Evolutionary conservation across 2,329 filamentous ascomycete species (phyloP).

Genomic region (Reticulascus tulasneorum): DNA sequence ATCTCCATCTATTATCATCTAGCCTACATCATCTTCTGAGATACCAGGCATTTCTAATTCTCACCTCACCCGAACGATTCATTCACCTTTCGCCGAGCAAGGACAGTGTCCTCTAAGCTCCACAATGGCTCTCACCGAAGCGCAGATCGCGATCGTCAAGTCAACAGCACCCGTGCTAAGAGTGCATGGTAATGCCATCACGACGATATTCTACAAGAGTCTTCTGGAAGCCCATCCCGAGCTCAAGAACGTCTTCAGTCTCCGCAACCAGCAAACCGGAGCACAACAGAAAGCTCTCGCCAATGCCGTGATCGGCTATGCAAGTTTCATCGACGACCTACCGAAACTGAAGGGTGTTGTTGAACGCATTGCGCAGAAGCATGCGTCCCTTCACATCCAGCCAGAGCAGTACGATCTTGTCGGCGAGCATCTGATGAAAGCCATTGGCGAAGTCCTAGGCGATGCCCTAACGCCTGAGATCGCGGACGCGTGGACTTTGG

Average conservation of each 20-base stretch:
- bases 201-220: slow-evolving; percentile 67
- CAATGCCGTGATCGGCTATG: slow-evolving; percentile 66
- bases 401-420: slow-evolving; percentile 70
- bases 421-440: slow-evolving; percentile 62
- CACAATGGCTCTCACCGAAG: slow-evolving; percentile 50
- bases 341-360: slow-evolving; percentile 50
- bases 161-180: slow-evolving; percentile 70
- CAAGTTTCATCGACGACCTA: slow-evolving; percentile 67
- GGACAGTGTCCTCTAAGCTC: too few relatives aligned
- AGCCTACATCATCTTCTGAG: too few relatives aligned
- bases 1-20: too few relatives aligned
- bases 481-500: slow-evolving; percentile 66
- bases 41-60: too few relatives aligned
- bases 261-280: slow-evolving; percentile 63
- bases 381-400: slow-evolving; percentile 65
- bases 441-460: slow-evolving; percentile 65
- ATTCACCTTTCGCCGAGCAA: too few relatives aligned
- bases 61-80: too few relatives aligned
- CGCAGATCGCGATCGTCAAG: slow-evolving; percentile 70
- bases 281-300: slow-evolving; percentile 69
- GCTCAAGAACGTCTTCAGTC: slow-evolving; percentile 68
- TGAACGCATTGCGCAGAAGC: slow-evolving; percentile 73
- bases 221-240: slow-evolving; percentile 61
- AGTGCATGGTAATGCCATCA: slow-evolving; percentile 65
- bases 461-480: slow-evolving; percentile 63